A percentile compares a stretch with the other conserved stretches of the same genome.
Conservation (phyloP, 2,329 filamentous ascomycete species). For the Trichoderma harzianum region DNA sequence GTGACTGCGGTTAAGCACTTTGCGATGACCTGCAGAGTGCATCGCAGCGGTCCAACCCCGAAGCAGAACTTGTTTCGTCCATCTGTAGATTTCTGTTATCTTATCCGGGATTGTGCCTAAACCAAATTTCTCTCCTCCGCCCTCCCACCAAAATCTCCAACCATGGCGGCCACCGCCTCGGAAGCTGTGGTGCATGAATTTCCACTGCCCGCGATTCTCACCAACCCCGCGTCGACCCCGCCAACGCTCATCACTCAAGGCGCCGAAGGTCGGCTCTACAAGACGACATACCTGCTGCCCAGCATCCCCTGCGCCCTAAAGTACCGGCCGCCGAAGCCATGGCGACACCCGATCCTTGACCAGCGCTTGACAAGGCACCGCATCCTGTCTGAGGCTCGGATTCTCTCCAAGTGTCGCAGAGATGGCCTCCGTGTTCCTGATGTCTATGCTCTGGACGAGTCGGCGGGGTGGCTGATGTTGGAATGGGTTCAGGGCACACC, state of each 20-base stretch:
- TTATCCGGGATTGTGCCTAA: not conserved
- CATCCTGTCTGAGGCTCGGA: conserved; percentile 83
- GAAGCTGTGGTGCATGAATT: conserved; percentile 29
- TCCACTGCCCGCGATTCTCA: conserved; percentile 63
- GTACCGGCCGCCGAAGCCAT: conserved; percentile 85
- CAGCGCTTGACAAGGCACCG: conserved; percentile 80
- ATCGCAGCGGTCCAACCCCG: conserved; percentile 6
- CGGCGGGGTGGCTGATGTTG: conserved; percentile 70
- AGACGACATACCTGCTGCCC: conserved; percentile 72
- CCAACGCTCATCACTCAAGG: conserved; percentile 82
- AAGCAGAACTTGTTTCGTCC: not conserved
- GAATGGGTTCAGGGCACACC: conserved; percentile 79
- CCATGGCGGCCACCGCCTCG: conserved; percentile 3
- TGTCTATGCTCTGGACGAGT: conserved; percentile 66
- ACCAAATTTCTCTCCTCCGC: not conserved
- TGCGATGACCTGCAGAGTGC: conserved; percentile 15
- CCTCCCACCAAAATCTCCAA: not conserved
- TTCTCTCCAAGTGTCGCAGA: conserved; percentile 72
- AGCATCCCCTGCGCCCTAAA: conserved; percentile 75
- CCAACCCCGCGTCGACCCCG: conserved; percentile 54
- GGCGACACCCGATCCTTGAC: conserved; percentile 88
- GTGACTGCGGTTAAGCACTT: not conserved
- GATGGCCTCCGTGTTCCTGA: conserved; percentile 81
- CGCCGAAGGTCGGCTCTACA: conserved; percentile 92
- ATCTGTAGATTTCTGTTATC: not conserved